Percentiles rank a stretch among this genome's conserved stretches.
Evolutionary conservation across 2,329 filamentous ascomycete species (phyloP).

Genomic region (Stagonosporopsis tanaceti): DNA sequence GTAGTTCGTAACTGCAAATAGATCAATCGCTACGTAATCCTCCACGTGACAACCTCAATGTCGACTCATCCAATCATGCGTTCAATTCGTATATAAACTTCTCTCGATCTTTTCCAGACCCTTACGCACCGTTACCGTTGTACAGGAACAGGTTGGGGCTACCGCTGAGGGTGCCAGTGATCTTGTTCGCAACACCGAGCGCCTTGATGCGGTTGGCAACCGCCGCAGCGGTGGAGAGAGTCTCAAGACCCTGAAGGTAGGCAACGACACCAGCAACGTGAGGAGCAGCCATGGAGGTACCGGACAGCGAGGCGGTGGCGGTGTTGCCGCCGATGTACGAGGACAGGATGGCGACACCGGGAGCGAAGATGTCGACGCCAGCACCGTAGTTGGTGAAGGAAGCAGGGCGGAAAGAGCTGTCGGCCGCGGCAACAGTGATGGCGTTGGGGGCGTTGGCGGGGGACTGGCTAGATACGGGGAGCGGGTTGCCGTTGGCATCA

Average conservation of each 20-base stretch:
- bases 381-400: slow-evolving; percentile 42
- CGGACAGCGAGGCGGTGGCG: slow-evolving; percentile 54
- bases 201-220: slow-evolving; percentile 26
- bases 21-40: background rate
- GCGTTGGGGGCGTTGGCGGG: slow-evolving; percentile 40
- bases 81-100: background rate
- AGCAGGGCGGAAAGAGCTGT: slow-evolving; percentile 31
- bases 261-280: slow-evolving; percentile 72
- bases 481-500: slow-evolving; percentile 17
- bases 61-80: background rate
- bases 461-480: slow-evolving; percentile 28
- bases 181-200: slow-evolving; percentile 13
- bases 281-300: slow-evolving; percentile 71
- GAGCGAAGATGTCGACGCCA: slow-evolving; percentile 40
- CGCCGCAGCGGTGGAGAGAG: slow-evolving; percentile 23
- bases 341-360: slow-evolving; percentile 49
- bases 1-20: background rate
- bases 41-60: background rate
- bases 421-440: slow-evolving; percentile 39
- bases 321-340: slow-evolving; percentile 51
- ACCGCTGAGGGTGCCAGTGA: slow-evolving; percentile 22
- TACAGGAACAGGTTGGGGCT: slow-evolving; percentile 29
- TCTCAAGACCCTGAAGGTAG: slow-evolving; percentile 66
- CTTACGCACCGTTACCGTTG: slow-evolving; percentile 33
- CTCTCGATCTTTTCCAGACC: too few relatives aligned